A percentile compares a stretch with the other conserved stretches of the same genome.
phyloP scores from a whole-genome alignment of 495 filamentous ascomycete genomes.

The Patellaria atrata region DNA sequence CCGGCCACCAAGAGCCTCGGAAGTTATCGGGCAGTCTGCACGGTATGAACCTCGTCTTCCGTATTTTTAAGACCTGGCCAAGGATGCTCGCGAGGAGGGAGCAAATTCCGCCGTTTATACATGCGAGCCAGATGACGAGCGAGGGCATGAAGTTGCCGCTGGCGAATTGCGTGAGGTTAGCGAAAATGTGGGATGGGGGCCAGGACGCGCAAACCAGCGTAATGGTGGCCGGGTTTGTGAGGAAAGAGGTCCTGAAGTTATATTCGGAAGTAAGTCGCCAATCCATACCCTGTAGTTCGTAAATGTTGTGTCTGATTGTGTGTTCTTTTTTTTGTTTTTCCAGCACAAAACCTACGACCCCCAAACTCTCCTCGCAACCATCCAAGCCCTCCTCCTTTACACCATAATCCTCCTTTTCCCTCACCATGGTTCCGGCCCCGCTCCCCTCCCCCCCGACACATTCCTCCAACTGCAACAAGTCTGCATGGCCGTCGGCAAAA shows the following conservation, averaged over 20 bases:
- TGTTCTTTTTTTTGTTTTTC: neutral
- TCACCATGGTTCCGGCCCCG: conserved; percentile 7
- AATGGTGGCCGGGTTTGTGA: conserved; percentile 22
- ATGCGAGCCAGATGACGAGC: conserved; percentile 19
- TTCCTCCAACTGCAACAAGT: conserved; percentile 23
- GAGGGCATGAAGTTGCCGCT: conserved; percentile 22
- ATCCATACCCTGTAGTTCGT: too few relatives aligned
- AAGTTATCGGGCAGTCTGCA: conserved; percentile 22
- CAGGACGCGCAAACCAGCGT: conserved; percentile 22
- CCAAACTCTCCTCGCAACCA: conserved; percentile 22
- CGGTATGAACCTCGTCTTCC: conserved; percentile 28
- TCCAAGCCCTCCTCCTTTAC: conserved; percentile 30
- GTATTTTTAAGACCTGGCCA: conserved; percentile 28
- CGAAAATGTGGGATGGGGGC: conserved; percentile 30
- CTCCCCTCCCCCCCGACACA: conserved; percentile 12
- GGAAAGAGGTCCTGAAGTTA: conserved; percentile 22
- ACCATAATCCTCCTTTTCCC: conserved; percentile 30
- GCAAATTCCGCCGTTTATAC: conserved; percentile 27
- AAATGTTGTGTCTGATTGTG: neutral
- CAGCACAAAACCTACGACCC: conserved; percentile 23
- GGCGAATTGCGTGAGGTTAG: conserved; percentile 27
- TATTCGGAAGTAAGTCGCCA: conserved; percentile 18
- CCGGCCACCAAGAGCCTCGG: conserved; percentile 3
- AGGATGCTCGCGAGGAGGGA: conserved; percentile 27
- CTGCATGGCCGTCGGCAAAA: conserved; percentile 21